Evolutionary conservation across 805 yeast genomes (phyloP), one percentile per base, ranked within the genome.

Genomic region (Diddensiella caesifluorescens): DNA sequence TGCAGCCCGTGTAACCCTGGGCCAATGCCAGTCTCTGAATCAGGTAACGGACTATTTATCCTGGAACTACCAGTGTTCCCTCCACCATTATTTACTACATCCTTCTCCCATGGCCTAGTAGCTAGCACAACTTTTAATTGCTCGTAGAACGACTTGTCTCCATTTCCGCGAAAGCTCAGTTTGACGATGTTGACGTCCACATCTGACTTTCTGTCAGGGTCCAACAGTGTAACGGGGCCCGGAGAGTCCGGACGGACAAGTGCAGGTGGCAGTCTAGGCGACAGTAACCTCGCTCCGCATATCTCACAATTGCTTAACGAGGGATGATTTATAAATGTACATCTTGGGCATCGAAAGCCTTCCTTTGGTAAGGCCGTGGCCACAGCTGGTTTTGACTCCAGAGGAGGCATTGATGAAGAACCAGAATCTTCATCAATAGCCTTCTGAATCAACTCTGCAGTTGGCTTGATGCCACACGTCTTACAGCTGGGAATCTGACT

Each of bases 301-400:
- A 92, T 73, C 60, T 90, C 98, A 61, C 98, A 90, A 48, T 69
- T 70, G 27, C 69, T 62, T 69, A 90, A 67, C 2, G 84, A 76
- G 0, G 88, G 83, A 59, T 89, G 95, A 58, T 90, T 92, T 9
- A 77, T 64, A 54, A 88, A 90, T 0, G 97, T 85, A 52, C 95
- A 85, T 9, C 67, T 58, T 3, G 77, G 69, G 45, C 84, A 78
- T 15, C 50, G 18, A 34, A 46, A 46, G 6, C 50, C 51, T 12
- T 42, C 48, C 7, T 35, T 4, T 2, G 23, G 30, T 35, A 10
- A 12, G 35, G 36, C 36, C 13, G 33, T n/a, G 16, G 40, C 44
- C 10, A 5, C 16, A 22, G 16, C 22, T 9, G 25, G 18, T 12
- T 15, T 5, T 7, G 20, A 13, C 7, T 6, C 13, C 9, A 16